Evolutionary conservation across 2,329 filamentous ascomycete species (phyloP).

Genomic region (Monilinia polystroma): DNA sequence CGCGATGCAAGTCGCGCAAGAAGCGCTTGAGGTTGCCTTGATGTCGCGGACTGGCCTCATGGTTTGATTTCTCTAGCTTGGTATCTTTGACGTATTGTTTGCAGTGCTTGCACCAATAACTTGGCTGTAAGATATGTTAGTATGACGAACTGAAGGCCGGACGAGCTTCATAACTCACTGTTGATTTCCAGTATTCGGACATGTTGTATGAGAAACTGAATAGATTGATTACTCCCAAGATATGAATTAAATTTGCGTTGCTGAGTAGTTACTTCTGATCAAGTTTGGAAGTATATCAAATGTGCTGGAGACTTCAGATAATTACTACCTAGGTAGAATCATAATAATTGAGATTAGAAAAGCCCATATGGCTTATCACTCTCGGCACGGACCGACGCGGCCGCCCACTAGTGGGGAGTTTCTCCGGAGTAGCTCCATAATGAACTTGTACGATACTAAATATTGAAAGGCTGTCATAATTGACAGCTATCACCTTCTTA

Average conservation of each 20-base stretch:
- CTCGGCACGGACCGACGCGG: slow-evolving; percentile 6
- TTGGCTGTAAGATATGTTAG: slow-evolving; percentile 54
- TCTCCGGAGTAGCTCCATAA: slow-evolving; percentile 7
- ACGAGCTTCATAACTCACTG: slow-evolving; percentile 47
- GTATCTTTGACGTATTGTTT: slow-evolving; percentile 87
- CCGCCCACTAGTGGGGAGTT: slow-evolving; percentile 13
- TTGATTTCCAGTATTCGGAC: slow-evolving; percentile 99
- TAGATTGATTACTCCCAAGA: background rate
- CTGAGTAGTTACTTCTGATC: background rate
- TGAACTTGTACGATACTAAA: background rate
- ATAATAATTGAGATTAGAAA: background rate
- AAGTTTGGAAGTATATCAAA: background rate
- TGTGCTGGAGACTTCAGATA: background rate
- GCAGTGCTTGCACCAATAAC: slow-evolving; percentile 99
- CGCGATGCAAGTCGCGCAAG: slow-evolving; percentile 82
- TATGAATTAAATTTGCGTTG: background rate
- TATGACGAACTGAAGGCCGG: background rate
- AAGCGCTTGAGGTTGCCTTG: slow-evolving; percentile 85
- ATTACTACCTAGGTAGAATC: background rate
- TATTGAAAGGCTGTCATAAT: slow-evolving; percentile 5
- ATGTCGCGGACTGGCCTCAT: slow-evolving; percentile 83
- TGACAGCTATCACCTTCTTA: background rate
- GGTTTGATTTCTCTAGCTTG: slow-evolving; percentile 81
- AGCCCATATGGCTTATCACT: background rate
- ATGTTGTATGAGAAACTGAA: slow-evolving; percentile 49